phyloP scores from a whole-genome alignment of 2,329 filamentous ascomycete species.

The Pseudocercospora pini-densiflorae region DNA sequence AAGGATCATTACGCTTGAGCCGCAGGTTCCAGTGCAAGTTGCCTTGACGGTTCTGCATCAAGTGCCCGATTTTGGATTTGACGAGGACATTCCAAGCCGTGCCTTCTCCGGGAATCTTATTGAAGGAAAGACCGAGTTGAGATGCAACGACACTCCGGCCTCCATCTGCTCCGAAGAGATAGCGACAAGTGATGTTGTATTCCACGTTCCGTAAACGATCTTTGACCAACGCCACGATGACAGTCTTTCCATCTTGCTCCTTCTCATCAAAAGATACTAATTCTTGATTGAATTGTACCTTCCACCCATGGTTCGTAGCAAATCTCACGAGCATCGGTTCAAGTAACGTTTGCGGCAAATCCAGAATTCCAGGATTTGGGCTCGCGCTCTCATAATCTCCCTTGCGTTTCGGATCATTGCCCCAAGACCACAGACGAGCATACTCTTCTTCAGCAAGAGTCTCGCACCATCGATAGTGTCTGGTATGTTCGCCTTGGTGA shows the following conservation, averaged over 20 bases:
- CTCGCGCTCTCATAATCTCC: slow-evolving; percentile 43
- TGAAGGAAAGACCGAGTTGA: slow-evolving; percentile 43
- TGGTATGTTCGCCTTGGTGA: too few relatives aligned
- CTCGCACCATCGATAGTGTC: too few relatives aligned
- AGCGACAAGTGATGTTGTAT: slow-evolving; percentile 48
- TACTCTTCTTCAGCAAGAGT: slow-evolving; percentile 46
- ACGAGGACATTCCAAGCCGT: slow-evolving; percentile 47
- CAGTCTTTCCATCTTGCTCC: slow-evolving; percentile 29
- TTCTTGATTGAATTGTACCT: too few relatives aligned
- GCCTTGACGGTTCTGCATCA: slow-evolving; percentile 55
- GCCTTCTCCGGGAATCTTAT: too few relatives aligned
- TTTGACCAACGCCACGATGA: slow-evolving; percentile 40
- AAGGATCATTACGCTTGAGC: slow-evolving; percentile 35
- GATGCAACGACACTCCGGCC: slow-evolving; percentile 46
- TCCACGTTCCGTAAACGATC: slow-evolving; percentile 42
- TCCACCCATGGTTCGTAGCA: too few relatives aligned
- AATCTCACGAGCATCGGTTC: slow-evolving; percentile 42
- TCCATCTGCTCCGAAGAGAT: slow-evolving; percentile 62
- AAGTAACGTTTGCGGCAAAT: slow-evolving; percentile 44
- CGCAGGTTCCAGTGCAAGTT: slow-evolving; percentile 50
- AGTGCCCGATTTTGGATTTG: slow-evolving; percentile 58
- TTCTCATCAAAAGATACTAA: slow-evolving; percentile 15
- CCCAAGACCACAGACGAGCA: slow-evolving; percentile 44
- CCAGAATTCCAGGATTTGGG: slow-evolving; percentile 39
- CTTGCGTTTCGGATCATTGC: slow-evolving; percentile 41